These are phyloP conservation scores for Trametes hirsuta DNA, from an alignment of 1,284 basidiomycete genomes.

Conservation along the genomic window DNA sequence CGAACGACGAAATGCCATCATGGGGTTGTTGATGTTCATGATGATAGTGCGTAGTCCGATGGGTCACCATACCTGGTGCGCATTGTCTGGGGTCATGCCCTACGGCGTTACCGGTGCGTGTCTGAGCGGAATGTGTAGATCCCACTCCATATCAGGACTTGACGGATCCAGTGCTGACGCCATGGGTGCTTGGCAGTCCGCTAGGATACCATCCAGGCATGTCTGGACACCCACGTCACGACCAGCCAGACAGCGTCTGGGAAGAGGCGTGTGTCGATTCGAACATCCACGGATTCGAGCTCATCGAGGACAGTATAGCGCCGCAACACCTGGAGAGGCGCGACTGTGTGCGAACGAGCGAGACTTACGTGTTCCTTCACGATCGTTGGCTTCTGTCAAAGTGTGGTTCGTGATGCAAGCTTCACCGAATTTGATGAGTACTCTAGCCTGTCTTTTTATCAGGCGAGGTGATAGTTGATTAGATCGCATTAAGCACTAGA, in stretches of 20 bases:
- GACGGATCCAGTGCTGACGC: not conserved
- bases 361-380: too few species aligned
- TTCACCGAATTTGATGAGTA: too few species aligned
- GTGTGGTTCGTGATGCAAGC: too few species aligned
- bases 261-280: not conserved
- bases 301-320: not conserved
- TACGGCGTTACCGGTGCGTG: not conserved
- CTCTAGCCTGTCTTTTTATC: too few species aligned
- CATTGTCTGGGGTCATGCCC: not conserved
- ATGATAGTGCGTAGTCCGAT: not conserved
- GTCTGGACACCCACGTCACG: slow-evolving; percentile 5
- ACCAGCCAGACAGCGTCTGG: not conserved
- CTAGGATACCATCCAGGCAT: not conserved
- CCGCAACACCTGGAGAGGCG: not conserved
- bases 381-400: too few species aligned
- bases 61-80: not conserved
- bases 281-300: not conserved
- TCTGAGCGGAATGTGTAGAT: not conserved
- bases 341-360: not conserved
- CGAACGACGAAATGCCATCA: not conserved
- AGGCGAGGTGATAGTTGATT: too few species aligned
- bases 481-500: too few species aligned
- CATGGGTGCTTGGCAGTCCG: not conserved
- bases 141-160: not conserved
- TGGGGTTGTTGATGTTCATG: not conserved